Base-by-base conservation (phyloP, 1,284 basidiomycete species). In the Cutaneotrichosporon cavernicola region DNA sequence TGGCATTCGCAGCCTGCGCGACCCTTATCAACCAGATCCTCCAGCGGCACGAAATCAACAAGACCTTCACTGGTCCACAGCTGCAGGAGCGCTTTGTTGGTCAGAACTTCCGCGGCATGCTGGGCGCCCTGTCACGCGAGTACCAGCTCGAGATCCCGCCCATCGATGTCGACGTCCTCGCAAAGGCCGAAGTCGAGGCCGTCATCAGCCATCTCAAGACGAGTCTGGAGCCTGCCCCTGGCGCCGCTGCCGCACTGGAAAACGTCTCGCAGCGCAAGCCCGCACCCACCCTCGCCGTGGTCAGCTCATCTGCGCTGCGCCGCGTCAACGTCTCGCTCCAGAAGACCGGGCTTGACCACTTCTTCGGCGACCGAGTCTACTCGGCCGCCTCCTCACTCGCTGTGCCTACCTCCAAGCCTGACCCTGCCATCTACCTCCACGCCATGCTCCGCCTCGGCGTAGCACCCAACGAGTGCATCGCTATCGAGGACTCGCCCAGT, bases 21-120 rank as follows among this genome's bases (percentile, higher is more conserved):
- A 65, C 68, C 13, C 65, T 73, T 9, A 62, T 69, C 49, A 71
- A 69, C 62, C 43, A 51, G 10, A 69, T 73, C 49, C 46, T 70
- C 5, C 26, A 34, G 5, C n/a, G 38, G 5, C 63, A 68, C 38
- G 6, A 16, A 26, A 36, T 65, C 8, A n/a, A 30, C 22, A 47
- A 56, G 18, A 56, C 51, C 0, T 71, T 70, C 51, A 58, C 63
- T 1, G 70, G 69, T 2, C 61, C 65, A 2, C 46, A 50, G n/a
- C 60, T 73, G 32, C 69, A 69, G 58, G 46, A 51, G 14, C 53
- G 64, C 36, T 73, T 63, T 60, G 72, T 73, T 18, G 72, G 72
- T 16, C 66, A 69, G 50, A 73, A 73, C 65, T 73, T 71, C 56
- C 70, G 72, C 21, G 69, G 64, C 31, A 59, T 73, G 58, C 64